phyloP scores from a whole-genome alignment of 345 rosid species.

The Conringia planisiliqua region DNA sequence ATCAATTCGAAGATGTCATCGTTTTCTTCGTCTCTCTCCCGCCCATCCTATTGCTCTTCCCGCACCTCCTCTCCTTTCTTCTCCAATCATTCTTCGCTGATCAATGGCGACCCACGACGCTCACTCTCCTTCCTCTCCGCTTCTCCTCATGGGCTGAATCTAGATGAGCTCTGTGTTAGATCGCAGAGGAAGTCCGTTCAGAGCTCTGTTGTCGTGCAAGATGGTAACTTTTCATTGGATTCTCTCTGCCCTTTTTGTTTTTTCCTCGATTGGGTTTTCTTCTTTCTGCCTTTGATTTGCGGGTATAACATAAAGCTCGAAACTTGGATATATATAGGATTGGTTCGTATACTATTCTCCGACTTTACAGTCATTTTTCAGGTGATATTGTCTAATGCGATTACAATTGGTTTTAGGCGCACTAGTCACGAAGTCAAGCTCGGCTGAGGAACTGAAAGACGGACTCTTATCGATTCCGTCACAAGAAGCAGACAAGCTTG shows the following conservation, averaged over 20 bases:
- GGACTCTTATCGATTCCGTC: slow-evolving; percentile 39
- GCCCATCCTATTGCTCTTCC: background rate
- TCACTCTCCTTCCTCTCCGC: slow-evolving; percentile 38
- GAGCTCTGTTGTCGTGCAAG: slow-evolving; percentile 43
- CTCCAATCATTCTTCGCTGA: slow-evolving; percentile 8
- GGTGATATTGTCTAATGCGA: background rate
- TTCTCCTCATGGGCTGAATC: slow-evolving; percentile 13
- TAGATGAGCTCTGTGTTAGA: slow-evolving; percentile 41
- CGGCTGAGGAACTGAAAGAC: slow-evolving; percentile 32
- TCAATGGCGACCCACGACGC: slow-evolving; percentile 33
- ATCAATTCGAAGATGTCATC: slow-evolving; percentile 17
- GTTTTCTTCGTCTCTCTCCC: slow-evolving; percentile 21
- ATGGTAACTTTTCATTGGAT: slow-evolving; percentile 35
- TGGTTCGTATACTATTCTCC: background rate
- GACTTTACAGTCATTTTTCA: background rate
- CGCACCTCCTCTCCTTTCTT: slow-evolving; percentile 28
- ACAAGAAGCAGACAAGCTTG: slow-evolving; percentile 39
- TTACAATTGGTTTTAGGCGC: slow-evolving; percentile 43
- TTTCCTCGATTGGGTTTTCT: slow-evolving; percentile 2
- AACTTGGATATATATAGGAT: background rate
- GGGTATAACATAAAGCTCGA: background rate
- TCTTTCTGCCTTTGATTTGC: background rate
- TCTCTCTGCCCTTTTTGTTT: background rate
- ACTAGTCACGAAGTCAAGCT: slow-evolving; percentile 43
- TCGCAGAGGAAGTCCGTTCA: slow-evolving; percentile 36